phyloP scores from a whole-genome alignment of 768 basidiomycete genomes.

The Naganishia friedmannii region DNA sequence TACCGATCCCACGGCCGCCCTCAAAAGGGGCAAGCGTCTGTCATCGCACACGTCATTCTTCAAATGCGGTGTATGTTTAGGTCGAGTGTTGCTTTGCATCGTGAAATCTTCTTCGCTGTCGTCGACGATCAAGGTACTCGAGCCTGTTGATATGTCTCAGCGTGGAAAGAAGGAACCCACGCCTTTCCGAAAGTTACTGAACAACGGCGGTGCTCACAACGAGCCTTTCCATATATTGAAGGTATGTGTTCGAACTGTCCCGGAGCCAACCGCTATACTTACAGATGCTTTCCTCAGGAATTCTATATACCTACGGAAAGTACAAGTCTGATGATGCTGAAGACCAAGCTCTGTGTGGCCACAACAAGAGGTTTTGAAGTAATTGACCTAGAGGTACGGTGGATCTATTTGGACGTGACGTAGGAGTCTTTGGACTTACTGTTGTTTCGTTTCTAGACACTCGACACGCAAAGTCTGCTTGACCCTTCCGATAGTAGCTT shows the following conservation, averaged over 20 bases:
- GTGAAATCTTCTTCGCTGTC: conserved; percentile 93
- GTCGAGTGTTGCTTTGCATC: conserved; percentile 86
- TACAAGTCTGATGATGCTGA: conserved; percentile 92
- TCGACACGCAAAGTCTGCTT: conserved; percentile 92
- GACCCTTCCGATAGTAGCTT: conserved; percentile 87
- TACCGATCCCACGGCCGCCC: conserved; percentile 80
- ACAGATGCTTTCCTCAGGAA: conserved; percentile 60
- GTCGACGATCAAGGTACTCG: conserved; percentile 94
- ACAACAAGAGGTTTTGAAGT: conserved; percentile 98
- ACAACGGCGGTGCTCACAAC: conserved; percentile 67
- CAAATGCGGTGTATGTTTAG: conserved; percentile 90
- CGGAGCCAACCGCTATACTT: background rate
- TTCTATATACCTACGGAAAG: conserved; percentile 99
- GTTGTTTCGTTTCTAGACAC: conserved; percentile 53
- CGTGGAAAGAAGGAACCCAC: conserved; percentile 56
- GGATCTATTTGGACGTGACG: background rate
- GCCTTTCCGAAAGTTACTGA: conserved; percentile 81
- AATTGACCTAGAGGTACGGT: conserved; percentile 74
- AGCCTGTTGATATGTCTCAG: conserved; percentile 86
- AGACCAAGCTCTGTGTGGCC: conserved; percentile 94
- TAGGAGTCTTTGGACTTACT: background rate
- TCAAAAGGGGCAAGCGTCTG: conserved; percentile 91
- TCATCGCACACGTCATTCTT: conserved; percentile 96
- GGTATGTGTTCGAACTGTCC: conserved; percentile 57
- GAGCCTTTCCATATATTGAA: conserved; percentile 89